phyloP scores from a whole-genome alignment of 176 grass and related monocot genomes.

The Oryza meridionalis region DNA sequence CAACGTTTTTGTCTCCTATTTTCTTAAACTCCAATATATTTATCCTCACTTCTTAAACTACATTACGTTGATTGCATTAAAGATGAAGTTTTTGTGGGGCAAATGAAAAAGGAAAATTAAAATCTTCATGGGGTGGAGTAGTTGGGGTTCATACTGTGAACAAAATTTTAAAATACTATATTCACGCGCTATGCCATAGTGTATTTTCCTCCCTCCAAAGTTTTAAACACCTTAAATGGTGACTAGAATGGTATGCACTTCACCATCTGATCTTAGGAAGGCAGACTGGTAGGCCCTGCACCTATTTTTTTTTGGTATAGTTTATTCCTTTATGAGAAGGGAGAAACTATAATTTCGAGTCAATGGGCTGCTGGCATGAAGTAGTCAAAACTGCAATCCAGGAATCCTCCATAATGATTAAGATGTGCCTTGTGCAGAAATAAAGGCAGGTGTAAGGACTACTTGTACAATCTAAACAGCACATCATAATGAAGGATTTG shows the following conservation, averaged over 20 bases:
- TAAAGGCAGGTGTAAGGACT: conserved; percentile 20
- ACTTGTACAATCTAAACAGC: not conserved
- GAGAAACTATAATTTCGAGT: not conserved
- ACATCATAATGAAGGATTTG: not conserved
- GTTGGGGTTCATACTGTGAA: not conserved
- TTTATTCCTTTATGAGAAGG: not conserved
- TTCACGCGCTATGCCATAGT: not conserved
- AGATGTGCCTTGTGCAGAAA: not conserved
- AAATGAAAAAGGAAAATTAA: too few relatives aligned
- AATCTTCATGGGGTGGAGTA: too few relatives aligned
- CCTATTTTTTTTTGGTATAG: not conserved
- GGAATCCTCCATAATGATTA: conserved; percentile 9
- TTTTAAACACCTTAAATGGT: not conserved
- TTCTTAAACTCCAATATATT: too few relatives aligned
- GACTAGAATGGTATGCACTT: not conserved
- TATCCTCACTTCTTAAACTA: too few relatives aligned
- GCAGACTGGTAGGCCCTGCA: not conserved
- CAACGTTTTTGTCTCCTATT: too few relatives aligned
- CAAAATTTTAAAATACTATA: not conserved
- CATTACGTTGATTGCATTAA: too few relatives aligned
- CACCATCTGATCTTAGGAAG: conserved; percentile 9
- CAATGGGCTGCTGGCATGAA: not conserved
- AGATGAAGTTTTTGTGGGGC: too few relatives aligned
- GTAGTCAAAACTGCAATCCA: conserved; percentile 28
- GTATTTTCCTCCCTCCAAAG: not conserved